Percentiles rank a stretch among this genome's conserved stretches.
Conservation (phyloP, 2,329 filamentous ascomycete genomes). For the Ceratocystis alfenasii region DNA sequence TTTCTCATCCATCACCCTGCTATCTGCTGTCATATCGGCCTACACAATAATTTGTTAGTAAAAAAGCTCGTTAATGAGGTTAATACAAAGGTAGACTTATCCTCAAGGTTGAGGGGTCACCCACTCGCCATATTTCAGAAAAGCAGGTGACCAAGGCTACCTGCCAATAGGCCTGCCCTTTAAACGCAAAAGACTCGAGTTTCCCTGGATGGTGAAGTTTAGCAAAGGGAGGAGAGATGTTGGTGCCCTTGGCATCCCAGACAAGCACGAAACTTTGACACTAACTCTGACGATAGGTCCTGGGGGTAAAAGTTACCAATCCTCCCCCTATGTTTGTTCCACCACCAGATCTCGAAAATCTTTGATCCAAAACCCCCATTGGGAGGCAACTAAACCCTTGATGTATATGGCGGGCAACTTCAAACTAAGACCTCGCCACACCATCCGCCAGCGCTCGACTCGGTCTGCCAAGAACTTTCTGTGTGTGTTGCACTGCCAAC, state of each 20-base stretch:
- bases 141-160: slow-evolving; percentile 3
- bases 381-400: not conserved
- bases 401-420: not conserved
- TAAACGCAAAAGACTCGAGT: slow-evolving; percentile 6
- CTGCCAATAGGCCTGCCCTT: slow-evolving; percentile 3
- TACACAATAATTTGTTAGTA: not conserved
- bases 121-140: not conserved
- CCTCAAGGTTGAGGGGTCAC: slow-evolving; percentile 12
- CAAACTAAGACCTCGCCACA: not conserved
- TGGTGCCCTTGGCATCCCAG: slow-evolving; percentile 33
- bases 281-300: slow-evolving; percentile 83
- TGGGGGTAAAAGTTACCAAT: slow-evolving; percentile 30
- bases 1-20: not conserved
- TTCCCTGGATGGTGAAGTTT: not conserved
- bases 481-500: slow-evolving; percentile 77
- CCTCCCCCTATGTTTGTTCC: slow-evolving; percentile 8
- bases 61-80: not conserved
- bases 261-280: slow-evolving; percentile 91
- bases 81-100: slow-evolving; percentile 8
- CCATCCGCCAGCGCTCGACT: slow-evolving; percentile 23
- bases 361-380: slow-evolving; percentile 23
- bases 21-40: not conserved
- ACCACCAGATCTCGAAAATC: slow-evolving; percentile 21
- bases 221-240: not conserved
- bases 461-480: slow-evolving; percentile 39